Percentiles rank a stretch among this genome's conserved stretches.
Evolutionary conservation across 1,139 yeast species (phyloP).

Genomic region (Yamadazyma friedrichii): DNA sequence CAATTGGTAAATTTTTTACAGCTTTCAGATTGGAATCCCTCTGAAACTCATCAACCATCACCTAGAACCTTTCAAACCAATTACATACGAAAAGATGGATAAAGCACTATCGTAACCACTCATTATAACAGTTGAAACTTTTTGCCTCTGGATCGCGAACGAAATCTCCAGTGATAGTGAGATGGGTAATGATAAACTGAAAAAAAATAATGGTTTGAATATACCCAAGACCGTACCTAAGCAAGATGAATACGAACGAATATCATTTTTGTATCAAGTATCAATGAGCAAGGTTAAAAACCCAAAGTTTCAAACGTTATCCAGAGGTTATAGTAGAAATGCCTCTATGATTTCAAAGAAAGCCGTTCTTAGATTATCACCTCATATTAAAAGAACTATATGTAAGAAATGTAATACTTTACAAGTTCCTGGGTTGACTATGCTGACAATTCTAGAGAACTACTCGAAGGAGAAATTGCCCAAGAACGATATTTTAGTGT

Average conservation of each 20-base stretch:
- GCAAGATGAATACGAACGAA: constrained; percentile 57
- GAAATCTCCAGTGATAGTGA: background rate
- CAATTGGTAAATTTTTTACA: no score
- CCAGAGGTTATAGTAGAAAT: constrained; percentile 49
- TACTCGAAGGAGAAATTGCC: constrained; percentile 20
- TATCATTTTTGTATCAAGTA: constrained; percentile 56
- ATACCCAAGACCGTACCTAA: constrained; percentile 36
- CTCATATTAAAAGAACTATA: constrained; percentile 55
- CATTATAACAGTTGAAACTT: constrained; percentile 37
- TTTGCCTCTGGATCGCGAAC: constrained; percentile 13
- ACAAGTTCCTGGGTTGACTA: constrained; percentile 46
- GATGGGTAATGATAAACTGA: constrained; percentile 9
- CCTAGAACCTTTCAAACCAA: no score
- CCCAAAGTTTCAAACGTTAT: constrained; percentile 30
- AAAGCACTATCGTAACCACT: constrained; percentile 99
- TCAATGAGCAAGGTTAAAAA: constrained; percentile 29
- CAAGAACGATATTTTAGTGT: constrained; percentile 33
- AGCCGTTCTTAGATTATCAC: constrained; percentile 60
- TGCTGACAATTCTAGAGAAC: constrained; percentile 32
- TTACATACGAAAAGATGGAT: constrained; percentile 88
- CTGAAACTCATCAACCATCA: no score
- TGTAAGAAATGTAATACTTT: constrained; percentile 59
- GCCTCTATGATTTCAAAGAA: constrained; percentile 57
- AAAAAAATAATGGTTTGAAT: constrained; percentile 2
- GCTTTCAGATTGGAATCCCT: no score